Evolutionary conservation across 495 filamentous ascomycete species (phyloP).

Genomic region (Tetracladium setigerum): DNA sequence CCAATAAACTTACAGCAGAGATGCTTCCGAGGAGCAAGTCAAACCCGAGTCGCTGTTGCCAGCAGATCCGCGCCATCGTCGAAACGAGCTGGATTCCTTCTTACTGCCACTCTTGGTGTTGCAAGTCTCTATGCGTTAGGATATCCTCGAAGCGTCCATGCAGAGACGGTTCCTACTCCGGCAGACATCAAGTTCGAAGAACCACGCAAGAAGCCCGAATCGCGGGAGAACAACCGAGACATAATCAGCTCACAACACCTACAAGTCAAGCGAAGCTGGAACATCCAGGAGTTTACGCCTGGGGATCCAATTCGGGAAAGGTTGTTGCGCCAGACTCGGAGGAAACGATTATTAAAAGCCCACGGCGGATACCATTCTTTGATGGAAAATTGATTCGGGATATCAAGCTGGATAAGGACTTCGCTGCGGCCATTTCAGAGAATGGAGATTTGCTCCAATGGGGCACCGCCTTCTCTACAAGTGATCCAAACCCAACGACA

Average conservation of each 20-base stretch:
- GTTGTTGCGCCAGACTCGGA: constrained; percentile 81
- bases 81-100: constrained; percentile 3
- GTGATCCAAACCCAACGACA: constrained; percentile 41
- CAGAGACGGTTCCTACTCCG: constrained; percentile 38
- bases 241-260: constrained; percentile 68
- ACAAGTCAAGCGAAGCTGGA: constrained; percentile 84
- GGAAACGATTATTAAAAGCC: constrained; percentile 68
- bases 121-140: constrained; percentile 13
- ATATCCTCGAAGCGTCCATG: constrained; percentile 27
- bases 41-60: constrained; percentile 6
- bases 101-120: constrained; percentile 24
- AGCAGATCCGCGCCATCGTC: not conserved
- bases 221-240: constrained; percentile 64
- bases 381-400: constrained; percentile 79
- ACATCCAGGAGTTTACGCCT: constrained; percentile 84
- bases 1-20: constrained; percentile 1
- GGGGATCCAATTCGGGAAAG: constrained; percentile 81
- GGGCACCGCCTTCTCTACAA: constrained; percentile 67
- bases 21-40: constrained; percentile 7
- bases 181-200: constrained; percentile 53
- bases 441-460: constrained; percentile 88
- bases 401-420: constrained; percentile 73
- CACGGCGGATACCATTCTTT: constrained; percentile 74
- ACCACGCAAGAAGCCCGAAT: constrained; percentile 38
- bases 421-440: constrained; percentile 84